Conservation (phyloP, 371 early-diverging fungal species). For the Enteropsectra breve region DNA sequence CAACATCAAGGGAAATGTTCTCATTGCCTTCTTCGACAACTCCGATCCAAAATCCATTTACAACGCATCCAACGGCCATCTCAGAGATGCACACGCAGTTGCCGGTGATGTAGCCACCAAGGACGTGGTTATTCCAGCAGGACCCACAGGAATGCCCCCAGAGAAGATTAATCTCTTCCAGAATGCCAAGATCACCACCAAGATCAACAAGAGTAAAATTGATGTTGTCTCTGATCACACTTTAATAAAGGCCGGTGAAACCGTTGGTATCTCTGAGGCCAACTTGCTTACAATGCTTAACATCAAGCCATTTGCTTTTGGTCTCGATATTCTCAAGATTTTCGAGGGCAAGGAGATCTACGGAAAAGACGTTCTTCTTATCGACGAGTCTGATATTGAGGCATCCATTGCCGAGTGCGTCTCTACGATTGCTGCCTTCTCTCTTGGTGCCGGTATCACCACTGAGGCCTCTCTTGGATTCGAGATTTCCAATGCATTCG, state of each 20-base stretch:
- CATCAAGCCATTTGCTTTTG: constrained; percentile 99
- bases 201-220: constrained; percentile 99
- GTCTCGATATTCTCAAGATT: constrained; percentile 80
- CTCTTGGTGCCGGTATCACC: constrained; percentile 79
- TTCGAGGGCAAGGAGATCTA: constrained; percentile 84
- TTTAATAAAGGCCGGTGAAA: constrained; percentile 74
- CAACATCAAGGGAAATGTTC: constrained; percentile 74
- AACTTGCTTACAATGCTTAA: constrained; percentile 92
- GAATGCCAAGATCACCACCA: constrained; percentile 97
- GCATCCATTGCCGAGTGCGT: constrained; percentile 70
- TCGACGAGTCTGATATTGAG: constrained; percentile 73
- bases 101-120: constrained; percentile 87
- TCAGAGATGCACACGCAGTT: constrained; percentile 92
- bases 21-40: constrained; percentile 93
- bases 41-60: constrained; percentile 79
- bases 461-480: constrained; percentile 90
- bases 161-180: constrained; percentile 99
- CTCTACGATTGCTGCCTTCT: constrained; percentile 76
- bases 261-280: constrained; percentile 97
- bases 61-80: constrained; percentile 76
- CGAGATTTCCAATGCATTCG: constrained; percentile 57
- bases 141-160: constrained; percentile 98
- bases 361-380: constrained; percentile 76
- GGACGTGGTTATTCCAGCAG: constrained; percentile 85
- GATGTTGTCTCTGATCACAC: constrained; percentile 91